phyloP scores from a whole-genome alignment of 2,329 filamentous ascomycete species.

The Microthyrium microscopicum region DNA sequence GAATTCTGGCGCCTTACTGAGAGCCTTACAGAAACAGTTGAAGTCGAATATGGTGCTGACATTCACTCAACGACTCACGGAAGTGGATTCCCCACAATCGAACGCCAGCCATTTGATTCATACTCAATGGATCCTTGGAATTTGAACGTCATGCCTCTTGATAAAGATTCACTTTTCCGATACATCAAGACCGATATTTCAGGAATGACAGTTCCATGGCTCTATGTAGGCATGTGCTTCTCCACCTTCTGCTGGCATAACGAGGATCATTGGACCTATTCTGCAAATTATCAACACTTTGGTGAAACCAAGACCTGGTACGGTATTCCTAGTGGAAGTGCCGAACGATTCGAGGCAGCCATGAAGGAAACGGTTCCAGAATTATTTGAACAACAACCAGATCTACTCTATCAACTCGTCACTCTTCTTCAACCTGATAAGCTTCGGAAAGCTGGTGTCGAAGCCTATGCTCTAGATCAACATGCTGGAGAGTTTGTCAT shows the following conservation, averaged over 20 bases:
- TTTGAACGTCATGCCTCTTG: constrained; percentile 76
- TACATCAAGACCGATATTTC: constrained; percentile 98
- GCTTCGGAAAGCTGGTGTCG: constrained; percentile 77
- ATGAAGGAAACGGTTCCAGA: constrained; percentile 94
- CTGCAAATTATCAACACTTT: constrained; percentile 95
- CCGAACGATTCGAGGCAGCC: constrained; percentile 84
- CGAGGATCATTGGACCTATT: constrained; percentile 95
- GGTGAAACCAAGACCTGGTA: constrained; percentile 99
- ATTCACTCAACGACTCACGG: constrained; percentile 97
- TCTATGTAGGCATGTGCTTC: constrained; percentile 99
- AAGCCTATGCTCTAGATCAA: constrained; percentile 90
- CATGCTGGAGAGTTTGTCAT: constrained; percentile 90
- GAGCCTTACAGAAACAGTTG: constrained; percentile 84
- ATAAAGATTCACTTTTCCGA: constrained; percentile 81
- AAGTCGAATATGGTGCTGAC: constrained; percentile 95
- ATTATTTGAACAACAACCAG: constrained; percentile 90
- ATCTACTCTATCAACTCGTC: constrained; percentile 92
- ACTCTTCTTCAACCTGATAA: constrained; percentile 88
- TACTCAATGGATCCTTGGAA: constrained; percentile 94
- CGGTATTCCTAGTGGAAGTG: constrained; percentile 84
- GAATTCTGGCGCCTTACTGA: constrained; percentile 96
- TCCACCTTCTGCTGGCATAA: constrained; percentile 99
- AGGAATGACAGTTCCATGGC: constrained; percentile 97
- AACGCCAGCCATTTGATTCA: constrained; percentile 71
- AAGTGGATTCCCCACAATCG: constrained; percentile 88